phyloP scores from a whole-genome alignment of 2,329 filamentous ascomycete genomes.

The Exophiala oligosperma region DNA sequence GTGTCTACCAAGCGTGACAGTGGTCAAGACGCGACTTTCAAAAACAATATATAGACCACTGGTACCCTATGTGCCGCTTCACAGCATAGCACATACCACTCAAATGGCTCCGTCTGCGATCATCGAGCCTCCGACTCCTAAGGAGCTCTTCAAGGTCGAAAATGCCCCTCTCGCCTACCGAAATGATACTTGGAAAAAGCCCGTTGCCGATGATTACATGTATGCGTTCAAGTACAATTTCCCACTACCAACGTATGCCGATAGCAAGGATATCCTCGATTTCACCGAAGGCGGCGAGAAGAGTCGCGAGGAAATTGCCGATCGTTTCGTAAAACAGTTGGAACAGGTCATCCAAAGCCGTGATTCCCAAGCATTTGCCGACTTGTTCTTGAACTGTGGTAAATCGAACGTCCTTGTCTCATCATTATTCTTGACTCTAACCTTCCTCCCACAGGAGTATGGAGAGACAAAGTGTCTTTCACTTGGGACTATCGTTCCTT shows the following conservation, averaged over 20 bases:
- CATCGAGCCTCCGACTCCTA: constrained; percentile 6
- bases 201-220: constrained; percentile 12
- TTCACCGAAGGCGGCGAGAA: constrained; percentile 8
- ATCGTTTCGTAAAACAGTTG: constrained; percentile 1
- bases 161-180: constrained; percentile 8
- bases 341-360: constrained; percentile 10
- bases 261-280: constrained; percentile 5
- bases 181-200: constrained; percentile 6
- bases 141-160: constrained; percentile 6
- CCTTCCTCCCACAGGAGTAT: constrained; percentile 1
- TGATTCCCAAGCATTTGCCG: constrained; percentile 9
- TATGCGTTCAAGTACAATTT: constrained; percentile 15
- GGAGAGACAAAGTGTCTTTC: constrained; percentile 11
- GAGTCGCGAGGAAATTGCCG: not conserved
- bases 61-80: too few species aligned
- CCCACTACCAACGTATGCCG: constrained; percentile 3
- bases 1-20: too few species aligned
- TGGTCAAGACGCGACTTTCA: too few species aligned
- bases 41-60: too few species aligned
- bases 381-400: constrained; percentile 6
- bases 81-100: too few species aligned
- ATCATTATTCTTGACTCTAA: not conserved
- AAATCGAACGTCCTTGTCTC: not conserved
- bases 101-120: constrained; percentile 11
- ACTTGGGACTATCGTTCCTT: constrained; percentile 15